Evolutionary conservation across 176 grass and related monocot genomes (phyloP), one percentile per base, ranked within the genome.

Genomic region (Triticum dicoccoides): DNA sequence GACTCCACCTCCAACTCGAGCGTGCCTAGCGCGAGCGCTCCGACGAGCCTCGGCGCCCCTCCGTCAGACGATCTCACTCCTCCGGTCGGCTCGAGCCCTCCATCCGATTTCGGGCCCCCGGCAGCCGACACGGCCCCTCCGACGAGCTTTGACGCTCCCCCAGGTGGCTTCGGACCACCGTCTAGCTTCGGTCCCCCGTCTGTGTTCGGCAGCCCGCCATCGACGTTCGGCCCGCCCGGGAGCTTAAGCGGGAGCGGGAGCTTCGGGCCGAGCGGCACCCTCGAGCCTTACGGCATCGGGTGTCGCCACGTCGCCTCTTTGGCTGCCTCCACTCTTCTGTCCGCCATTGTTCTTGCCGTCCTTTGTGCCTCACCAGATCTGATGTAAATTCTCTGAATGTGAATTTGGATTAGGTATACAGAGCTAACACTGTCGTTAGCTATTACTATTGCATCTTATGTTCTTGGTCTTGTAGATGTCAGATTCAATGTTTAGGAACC

Each of bases 231-330:
- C 15, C 54, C 54, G 6, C 54, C 54, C 0, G 51, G 51, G 51
- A 54, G 51, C 51, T 54, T 54, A 17, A 44, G 20, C 59, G 89
- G 89, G 27, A 91, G 61, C 77, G 86, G 82, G 2, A 38, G 75
- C 13, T 91, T 91, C 78, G 90, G 90, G 0, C 90, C 90, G 1
- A 91, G 86, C 90, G 30, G 90, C 86, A 73, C 78, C 35, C 83
- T 91, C 52, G 34, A 44, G n/a, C 86, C 90, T 8, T 87, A 85
- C 74, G 37, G 15, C 29, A 5, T 25, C 54, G 90, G 64, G 20
- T 11, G 21, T 29, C 76, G 78, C 20, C 78, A 69, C 11, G 82
- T 35, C 63, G 27, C 63, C 4, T 80, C 81, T 1, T 2, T 71
- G 30, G 71, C 89, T 61, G 49, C 32, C 18, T 61, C 83, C 6